Percentiles rank a stretch among this genome's conserved stretches.
phyloP scores from a whole-genome alignment of 495 filamentous ascomycete species.

The Podospora pseudocomata region DNA sequence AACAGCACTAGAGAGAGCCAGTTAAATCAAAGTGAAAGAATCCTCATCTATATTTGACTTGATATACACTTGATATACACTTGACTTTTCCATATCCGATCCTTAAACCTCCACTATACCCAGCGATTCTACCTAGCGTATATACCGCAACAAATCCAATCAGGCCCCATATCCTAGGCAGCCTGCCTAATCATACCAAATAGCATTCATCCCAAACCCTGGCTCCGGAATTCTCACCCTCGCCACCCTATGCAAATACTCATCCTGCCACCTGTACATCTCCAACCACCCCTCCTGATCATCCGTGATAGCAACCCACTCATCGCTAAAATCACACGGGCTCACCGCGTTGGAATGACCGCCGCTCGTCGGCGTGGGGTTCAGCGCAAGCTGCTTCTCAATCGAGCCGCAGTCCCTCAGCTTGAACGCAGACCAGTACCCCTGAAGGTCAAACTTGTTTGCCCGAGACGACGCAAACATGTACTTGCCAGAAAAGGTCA shows the following conservation, averaged over 20 bases:
- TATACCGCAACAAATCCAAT: not conserved
- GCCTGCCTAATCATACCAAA: slow-evolving; percentile 70
- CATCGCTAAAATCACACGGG: slow-evolving; percentile 75
- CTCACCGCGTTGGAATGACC: slow-evolving; percentile 81
- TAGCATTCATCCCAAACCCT: slow-evolving; percentile 86
- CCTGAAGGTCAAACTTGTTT: slow-evolving; percentile 69
- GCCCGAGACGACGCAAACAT: slow-evolving; percentile 78
- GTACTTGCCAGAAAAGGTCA: slow-evolving; percentile 61
- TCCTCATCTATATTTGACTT: too few relatives aligned
- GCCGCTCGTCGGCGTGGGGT: slow-evolving; percentile 78
- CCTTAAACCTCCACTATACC: too few relatives aligned
- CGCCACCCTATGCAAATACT: slow-evolving; percentile 71
- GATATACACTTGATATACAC: too few relatives aligned
- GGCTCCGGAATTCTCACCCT: slow-evolving; percentile 70
- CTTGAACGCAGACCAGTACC: slow-evolving; percentile 75
- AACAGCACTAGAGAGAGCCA: too few relatives aligned
- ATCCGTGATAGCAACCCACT: slow-evolving; percentile 80
- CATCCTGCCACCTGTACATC: slow-evolving; percentile 78
- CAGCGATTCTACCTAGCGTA: too few relatives aligned
- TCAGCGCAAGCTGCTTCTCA: slow-evolving; percentile 70
- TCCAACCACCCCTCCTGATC: slow-evolving; percentile 82
- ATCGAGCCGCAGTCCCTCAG: slow-evolving; percentile 67
- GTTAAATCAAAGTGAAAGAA: too few relatives aligned
- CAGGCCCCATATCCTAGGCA: not conserved
- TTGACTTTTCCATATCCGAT: too few relatives aligned